Evolutionary conservation across 495 filamentous ascomycete genomes (phyloP), one percentile per base, ranked within the genome.

Genomic region (Jackrogersella multiformis): DNA sequence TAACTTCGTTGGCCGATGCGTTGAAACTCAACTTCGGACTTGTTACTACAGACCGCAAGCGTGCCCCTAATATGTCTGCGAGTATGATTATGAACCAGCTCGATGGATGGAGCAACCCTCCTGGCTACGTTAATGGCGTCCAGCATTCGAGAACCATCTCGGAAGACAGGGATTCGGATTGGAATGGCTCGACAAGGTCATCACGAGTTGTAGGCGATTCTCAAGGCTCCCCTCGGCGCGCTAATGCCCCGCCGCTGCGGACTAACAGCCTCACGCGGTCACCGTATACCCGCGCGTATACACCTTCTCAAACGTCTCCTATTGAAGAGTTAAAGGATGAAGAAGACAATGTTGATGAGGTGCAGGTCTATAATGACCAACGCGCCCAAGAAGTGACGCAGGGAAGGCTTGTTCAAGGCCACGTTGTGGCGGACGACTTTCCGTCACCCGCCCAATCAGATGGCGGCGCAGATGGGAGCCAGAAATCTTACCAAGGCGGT

Each of bases 1-100:
- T 98, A 23, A 98, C 96, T n/a, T 96, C 93, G 10, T 82, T 99
- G 30, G 95, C 95, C 60, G 95, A 99, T 80, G 94, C 92, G 2
- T 79, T 99, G 67, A 97, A 98, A 81, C 86, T 99, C 68, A 97
- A 94, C 80, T 99, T 99, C 61, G 95, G 94, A 55, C 90, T 99
- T 73, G 92, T 99, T 61, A 98, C 94, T 16, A 98, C 96, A 9
- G 94, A 98, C 71, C 86, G 91, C 66, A 89, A 89, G 68, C 86
- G 94, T 45, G 82, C 81, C 10, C 75, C 77, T 36, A 85, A 87
- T 61, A 88, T 92, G 86, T 82, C 86, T 52, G 86, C 87, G 36
- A 95, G 91, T 71, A 89, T 86, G 82, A 84, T 84, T 61, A 82
- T 82, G 80, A 82, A 77, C 78, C 74, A 77, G 26, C 72, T 84